phyloP scores from a whole-genome alignment of 306 rosid genomes.

The Bauhinia variegata region DNA sequence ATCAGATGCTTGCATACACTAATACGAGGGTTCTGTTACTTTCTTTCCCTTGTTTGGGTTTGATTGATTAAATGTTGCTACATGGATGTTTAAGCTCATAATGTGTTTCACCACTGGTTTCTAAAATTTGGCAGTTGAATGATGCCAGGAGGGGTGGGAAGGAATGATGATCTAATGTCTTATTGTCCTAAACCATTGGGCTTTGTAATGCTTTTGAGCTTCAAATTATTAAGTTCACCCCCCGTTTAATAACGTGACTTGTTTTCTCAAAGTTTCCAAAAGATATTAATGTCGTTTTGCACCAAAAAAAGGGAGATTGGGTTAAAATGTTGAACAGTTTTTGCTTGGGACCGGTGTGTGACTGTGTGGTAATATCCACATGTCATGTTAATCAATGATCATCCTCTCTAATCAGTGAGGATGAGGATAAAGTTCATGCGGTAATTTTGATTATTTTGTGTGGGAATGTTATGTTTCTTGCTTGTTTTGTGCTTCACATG shows the following conservation, averaged over 20 bases:
- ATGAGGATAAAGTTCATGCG: neutral
- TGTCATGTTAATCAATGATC: neutral
- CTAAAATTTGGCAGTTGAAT: too few species aligned
- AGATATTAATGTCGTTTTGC: neutral
- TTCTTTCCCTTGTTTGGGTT: neutral
- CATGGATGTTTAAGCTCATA: neutral
- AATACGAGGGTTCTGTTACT: neutral
- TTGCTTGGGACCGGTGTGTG: neutral
- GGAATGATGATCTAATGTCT: neutral
- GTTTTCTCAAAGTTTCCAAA: neutral
- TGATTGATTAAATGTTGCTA: neutral
- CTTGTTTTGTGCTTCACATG: neutral
- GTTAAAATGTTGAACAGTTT: neutral
- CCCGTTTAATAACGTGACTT: too few species aligned
- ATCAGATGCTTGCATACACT: slow-evolving; percentile 1
- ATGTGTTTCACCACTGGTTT: slow-evolving; percentile 7
- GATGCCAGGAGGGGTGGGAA: too few species aligned
- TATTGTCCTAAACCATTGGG: neutral
- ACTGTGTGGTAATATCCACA: neutral
- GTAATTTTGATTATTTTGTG: neutral
- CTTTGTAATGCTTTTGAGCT: neutral
- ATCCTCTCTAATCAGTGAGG: neutral
- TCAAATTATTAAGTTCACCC: too few species aligned
- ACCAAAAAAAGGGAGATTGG: neutral
- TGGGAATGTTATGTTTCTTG: neutral